These are phyloP conservation scores for Cutaneotrichosporon arboriforme DNA, from an alignment of 1,284 basidiomycete genomes.

Conservation along the genomic window DNA sequence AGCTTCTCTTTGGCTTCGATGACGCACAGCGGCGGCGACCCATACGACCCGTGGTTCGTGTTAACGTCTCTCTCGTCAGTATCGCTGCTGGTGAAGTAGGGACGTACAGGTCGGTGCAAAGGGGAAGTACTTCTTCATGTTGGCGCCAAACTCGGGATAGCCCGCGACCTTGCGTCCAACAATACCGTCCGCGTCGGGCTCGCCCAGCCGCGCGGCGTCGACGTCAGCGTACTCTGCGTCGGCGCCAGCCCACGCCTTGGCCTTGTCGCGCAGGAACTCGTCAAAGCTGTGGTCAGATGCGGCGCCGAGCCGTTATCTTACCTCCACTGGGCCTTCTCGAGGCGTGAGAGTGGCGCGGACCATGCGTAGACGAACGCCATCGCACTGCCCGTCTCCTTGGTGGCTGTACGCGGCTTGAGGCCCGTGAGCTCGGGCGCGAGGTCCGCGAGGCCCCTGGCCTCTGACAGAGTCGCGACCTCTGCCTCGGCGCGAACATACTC, in stretches of 20 bases:
- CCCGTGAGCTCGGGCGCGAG: constrained; percentile 43
- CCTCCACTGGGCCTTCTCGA: constrained; percentile 66
- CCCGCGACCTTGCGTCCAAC: constrained; percentile 26
- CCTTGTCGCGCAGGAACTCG: constrained; percentile 35
- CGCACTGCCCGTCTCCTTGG: constrained; percentile 9
- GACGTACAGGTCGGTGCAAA: constrained; percentile 54
- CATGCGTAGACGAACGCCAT: constrained; percentile 67
- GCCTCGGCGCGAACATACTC: constrained; percentile 48
- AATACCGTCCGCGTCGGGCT: constrained; percentile 20
- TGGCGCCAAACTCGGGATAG: constrained; percentile 55
- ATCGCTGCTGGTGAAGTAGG: not conserved
- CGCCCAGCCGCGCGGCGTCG: constrained; percentile 62
- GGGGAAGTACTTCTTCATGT: constrained; percentile 56
- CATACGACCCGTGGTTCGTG: constrained; percentile 66
- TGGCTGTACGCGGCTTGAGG: constrained; percentile 4
- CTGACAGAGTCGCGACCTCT: constrained; percentile 51
- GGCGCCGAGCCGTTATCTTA: constrained; percentile 50
- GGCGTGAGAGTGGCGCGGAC: constrained; percentile 46
- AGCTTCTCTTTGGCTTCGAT: constrained; percentile 53
- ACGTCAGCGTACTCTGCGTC: constrained; percentile 59
- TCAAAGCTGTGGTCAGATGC: constrained; percentile 26
- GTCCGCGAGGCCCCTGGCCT: constrained; percentile 26
- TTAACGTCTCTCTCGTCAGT: constrained; percentile 51
- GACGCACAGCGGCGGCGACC: constrained; percentile 61
- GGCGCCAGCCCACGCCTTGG: constrained; percentile 29